These are phyloP conservation scores for Coniosporium apollinis DNA, from an alignment of 495 filamentous ascomycete genomes.

Conservation along the genomic window DNA sequence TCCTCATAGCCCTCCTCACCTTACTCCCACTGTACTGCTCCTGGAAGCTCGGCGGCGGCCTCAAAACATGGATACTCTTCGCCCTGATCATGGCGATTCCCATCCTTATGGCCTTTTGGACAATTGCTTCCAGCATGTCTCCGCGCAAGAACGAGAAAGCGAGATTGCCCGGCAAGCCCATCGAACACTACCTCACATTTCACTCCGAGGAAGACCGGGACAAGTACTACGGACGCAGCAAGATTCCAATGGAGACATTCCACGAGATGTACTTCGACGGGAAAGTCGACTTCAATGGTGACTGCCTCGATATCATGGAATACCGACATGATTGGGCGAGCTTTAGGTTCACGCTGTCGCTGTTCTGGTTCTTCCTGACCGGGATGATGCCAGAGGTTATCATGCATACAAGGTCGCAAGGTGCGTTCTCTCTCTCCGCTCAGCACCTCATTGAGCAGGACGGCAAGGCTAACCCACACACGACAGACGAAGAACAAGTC, in stretches of 20 bases:
- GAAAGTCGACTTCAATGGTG: conserved; percentile 73
- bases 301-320: conserved; percentile 62
- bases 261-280: conserved; percentile 81
- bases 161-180: conserved; percentile 44
- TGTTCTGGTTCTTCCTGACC: conserved; percentile 55
- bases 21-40: conserved; percentile 49
- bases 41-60: conserved; percentile 51
- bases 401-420: conserved; percentile 63
- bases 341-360: conserved; percentile 56
- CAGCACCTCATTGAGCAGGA: neutral
- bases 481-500: conserved; percentile 70
- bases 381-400: conserved; percentile 59
- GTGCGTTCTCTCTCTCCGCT: conserved; percentile 24
- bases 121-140: conserved; percentile 42
- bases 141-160: conserved; percentile 69
- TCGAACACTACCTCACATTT: conserved; percentile 77
- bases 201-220: conserved; percentile 53
- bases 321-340: conserved; percentile 78
- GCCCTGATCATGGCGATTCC: conserved; percentile 46
- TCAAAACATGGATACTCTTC: conserved; percentile 58
- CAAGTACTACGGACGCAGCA: conserved; percentile 60
- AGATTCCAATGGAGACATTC: conserved; percentile 77
- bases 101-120: conserved; percentile 57
- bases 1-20: conserved; percentile 40
- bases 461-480: neutral